Evolutionary conservation across 2,329 filamentous ascomycete species (phyloP).

Genomic region (Thelonectria discophora): DNA sequence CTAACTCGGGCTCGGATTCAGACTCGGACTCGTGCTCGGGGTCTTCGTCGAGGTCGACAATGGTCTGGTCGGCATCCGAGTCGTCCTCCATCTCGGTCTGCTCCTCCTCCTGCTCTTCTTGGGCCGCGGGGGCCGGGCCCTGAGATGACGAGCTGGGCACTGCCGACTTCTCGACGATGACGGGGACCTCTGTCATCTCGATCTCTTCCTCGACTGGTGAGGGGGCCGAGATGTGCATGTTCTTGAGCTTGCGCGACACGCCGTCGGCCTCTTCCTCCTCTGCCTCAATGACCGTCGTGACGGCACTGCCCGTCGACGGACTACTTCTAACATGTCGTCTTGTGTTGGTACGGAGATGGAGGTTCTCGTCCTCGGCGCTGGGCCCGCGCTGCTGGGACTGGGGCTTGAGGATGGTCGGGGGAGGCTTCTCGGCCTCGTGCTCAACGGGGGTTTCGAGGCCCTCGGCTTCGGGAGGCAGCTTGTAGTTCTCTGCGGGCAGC

Average conservation of each 20-base stretch:
- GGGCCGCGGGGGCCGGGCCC: slow-evolving; percentile 2
- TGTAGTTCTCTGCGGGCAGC: slow-evolving; percentile 94
- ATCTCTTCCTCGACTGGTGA: slow-evolving; percentile 68
- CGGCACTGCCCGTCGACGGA: slow-evolving; percentile 79
- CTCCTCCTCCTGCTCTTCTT: slow-evolving; percentile 26
- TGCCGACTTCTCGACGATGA: slow-evolving; percentile 52
- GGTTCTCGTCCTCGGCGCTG: slow-evolving; percentile 57
- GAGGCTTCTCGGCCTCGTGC: slow-evolving; percentile 53
- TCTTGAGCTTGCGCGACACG: slow-evolving; percentile 56
- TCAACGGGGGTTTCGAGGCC: slow-evolving; percentile 69
- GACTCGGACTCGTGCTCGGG: neutral
- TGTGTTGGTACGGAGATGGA: slow-evolving; percentile 73
- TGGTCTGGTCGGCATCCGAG: slow-evolving; percentile 39
- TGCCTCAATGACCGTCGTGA: slow-evolving; percentile 84
- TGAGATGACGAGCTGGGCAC: slow-evolving; percentile 31
- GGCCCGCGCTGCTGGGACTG: slow-evolving; percentile 42
- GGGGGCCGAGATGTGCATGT: slow-evolving; percentile 57
- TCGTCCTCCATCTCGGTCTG: slow-evolving; percentile 17
- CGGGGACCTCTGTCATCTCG: slow-evolving; percentile 52
- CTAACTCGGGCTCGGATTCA: slow-evolving; percentile 40
- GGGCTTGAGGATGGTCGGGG: slow-evolving; percentile 50
- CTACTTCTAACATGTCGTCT: slow-evolving; percentile 83
- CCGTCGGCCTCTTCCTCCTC: slow-evolving; percentile 74
- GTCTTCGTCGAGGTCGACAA: slow-evolving; percentile 37
- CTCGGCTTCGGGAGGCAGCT: slow-evolving; percentile 91